Evolutionary conservation across 352 stramenopile genomes (phyloP).

Genomic region (Phytophthora multivora): DNA sequence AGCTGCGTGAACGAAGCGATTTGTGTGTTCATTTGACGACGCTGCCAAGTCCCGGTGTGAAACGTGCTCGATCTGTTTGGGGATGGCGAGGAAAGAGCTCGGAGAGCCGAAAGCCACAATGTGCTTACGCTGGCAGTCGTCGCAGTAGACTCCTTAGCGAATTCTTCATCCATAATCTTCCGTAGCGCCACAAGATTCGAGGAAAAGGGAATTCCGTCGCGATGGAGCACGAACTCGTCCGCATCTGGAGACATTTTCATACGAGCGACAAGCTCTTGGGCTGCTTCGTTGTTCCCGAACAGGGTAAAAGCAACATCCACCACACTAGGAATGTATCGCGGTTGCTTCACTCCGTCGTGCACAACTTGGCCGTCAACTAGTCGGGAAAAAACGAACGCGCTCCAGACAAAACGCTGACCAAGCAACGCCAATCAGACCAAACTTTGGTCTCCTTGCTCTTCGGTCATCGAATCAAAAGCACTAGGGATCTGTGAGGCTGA

Average conservation of each 20-base stretch:
- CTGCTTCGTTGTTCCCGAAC: slow-evolving; percentile 27
- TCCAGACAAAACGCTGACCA: slow-evolving; percentile 31
- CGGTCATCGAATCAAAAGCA: not conserved
- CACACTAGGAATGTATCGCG: slow-evolving; percentile 24
- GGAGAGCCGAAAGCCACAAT: slow-evolving; percentile 26
- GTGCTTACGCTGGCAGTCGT: slow-evolving; percentile 16
- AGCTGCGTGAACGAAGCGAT: slow-evolving; percentile 35
- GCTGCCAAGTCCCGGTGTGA: slow-evolving; percentile 17
- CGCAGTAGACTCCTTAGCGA: not conserved
- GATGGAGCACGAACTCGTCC: slow-evolving; percentile 4
- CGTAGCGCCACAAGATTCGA: slow-evolving; percentile 32
- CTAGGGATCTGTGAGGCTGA: not conserved
- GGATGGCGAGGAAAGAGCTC: slow-evolving; percentile 20
- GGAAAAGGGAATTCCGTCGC: slow-evolving; percentile 20
- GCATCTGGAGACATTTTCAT: slow-evolving; percentile 8
- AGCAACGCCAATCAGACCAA: slow-evolving; percentile 17
- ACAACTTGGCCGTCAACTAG: slow-evolving; percentile 23
- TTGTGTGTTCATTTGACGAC: slow-evolving; percentile 31
- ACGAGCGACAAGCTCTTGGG: slow-evolving; percentile 8
- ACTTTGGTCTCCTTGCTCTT: not conserved
- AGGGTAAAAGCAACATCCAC: slow-evolving; percentile 30
- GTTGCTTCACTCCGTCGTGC: slow-evolving; percentile 5
- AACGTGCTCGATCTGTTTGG: slow-evolving; percentile 15
- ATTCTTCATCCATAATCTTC: slow-evolving; percentile 21
- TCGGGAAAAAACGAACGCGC: slow-evolving; percentile 26